phyloP scores from a whole-genome alignment of 129 eudicot genomes.

The Smallanthus sonchifolius region DNA sequence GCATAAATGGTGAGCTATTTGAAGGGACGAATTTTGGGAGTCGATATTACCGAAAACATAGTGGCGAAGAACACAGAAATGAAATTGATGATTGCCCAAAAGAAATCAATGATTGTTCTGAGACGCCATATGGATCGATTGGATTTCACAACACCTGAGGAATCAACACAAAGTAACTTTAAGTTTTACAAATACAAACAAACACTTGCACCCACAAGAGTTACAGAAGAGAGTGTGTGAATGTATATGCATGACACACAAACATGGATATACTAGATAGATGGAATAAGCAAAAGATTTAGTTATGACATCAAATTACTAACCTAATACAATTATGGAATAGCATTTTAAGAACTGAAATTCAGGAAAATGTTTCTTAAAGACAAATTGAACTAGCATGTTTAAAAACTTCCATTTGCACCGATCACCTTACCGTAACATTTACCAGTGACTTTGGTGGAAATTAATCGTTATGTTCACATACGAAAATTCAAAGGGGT shows the following conservation, averaged over 20 bases:
- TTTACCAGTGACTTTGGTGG: too few species aligned
- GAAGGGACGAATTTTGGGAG: background rate
- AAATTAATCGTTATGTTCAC: too few species aligned
- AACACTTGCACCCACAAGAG: background rate
- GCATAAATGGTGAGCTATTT: conserved; percentile 1
- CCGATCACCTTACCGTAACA: background rate
- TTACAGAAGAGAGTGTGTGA: background rate
- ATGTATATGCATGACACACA: background rate
- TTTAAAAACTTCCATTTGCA: background rate
- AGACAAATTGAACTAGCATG: background rate
- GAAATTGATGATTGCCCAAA: conserved; percentile 64
- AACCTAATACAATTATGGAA: background rate
- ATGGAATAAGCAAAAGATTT: background rate
- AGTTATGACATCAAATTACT: background rate
- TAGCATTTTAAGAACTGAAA: background rate
- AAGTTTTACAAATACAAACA: background rate
- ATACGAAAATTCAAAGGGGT: too few species aligned
- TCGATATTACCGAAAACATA: conserved; percentile 76
- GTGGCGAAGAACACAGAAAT: conserved; percentile 73
- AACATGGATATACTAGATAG: background rate
- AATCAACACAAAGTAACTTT: conserved; percentile 13
- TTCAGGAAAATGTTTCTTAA: background rate
- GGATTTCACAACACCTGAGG: conserved; percentile 77
- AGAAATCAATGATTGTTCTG: conserved; percentile 69
- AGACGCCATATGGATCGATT: conserved; percentile 85